Evolutionary conservation across 2,329 filamentous ascomycete genomes (phyloP).

Genomic region (Alternaria viburni): DNA sequence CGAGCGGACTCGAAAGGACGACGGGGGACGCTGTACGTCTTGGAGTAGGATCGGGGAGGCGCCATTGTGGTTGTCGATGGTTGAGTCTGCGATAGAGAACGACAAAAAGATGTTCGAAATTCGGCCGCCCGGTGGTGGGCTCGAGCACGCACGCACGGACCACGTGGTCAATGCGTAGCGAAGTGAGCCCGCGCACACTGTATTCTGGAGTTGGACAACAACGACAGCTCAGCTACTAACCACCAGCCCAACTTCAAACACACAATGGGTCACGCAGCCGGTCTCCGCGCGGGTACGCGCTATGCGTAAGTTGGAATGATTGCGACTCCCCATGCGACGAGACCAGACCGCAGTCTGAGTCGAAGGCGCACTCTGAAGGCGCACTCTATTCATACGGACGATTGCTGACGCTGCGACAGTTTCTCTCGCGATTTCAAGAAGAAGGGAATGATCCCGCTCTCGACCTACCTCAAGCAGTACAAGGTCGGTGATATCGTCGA

Average conservation of each 20-base stretch:
- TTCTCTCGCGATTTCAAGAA: constrained; percentile 95
- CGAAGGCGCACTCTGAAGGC: neutral
- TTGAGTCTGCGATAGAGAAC: constrained; percentile 21
- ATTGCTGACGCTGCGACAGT: constrained; percentile 35
- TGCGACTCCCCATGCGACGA: neutral
- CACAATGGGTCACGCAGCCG: constrained; percentile 63
- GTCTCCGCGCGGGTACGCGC: constrained; percentile 52
- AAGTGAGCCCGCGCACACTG: no score
- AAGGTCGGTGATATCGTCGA: constrained; percentile 99
- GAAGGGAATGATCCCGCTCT: constrained; percentile 91
- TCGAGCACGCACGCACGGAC: no score
- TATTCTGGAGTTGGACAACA: no score
- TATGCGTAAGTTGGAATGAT: constrained; percentile 44
- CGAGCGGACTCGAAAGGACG: constrained; percentile 99
- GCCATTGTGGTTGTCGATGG: constrained; percentile 53
- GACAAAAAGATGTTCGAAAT: neutral
- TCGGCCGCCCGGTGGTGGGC: no score
- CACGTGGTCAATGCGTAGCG: no score
- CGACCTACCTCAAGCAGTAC: constrained; percentile 94
- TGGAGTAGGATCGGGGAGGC: constrained; percentile 77
- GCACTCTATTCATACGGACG: neutral
- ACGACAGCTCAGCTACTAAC: constrained; percentile 21
- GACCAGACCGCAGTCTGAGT: neutral
- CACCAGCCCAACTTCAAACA: constrained; percentile 29
- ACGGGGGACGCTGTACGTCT: constrained; percentile 99